These are phyloP conservation scores for Trichoderma orchidacearum DNA, from an alignment of 495 filamentous ascomycete genomes.

Conservation along the genomic window DNA sequence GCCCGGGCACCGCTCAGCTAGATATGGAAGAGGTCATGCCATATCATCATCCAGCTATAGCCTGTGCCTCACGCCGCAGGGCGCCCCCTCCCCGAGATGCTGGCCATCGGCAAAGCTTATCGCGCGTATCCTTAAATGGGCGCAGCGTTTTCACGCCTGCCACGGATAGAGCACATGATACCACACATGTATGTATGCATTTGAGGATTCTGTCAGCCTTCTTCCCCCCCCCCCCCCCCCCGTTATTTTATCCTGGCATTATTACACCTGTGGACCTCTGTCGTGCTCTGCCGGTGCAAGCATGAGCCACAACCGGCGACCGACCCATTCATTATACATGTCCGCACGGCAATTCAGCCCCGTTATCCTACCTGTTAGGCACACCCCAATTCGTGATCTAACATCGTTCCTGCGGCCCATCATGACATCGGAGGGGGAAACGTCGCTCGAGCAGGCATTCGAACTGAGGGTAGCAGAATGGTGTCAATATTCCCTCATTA, in stretches of 20 bases:
- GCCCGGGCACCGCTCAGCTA: neutral
- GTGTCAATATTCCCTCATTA: neutral
- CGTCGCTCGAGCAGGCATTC: neutral
- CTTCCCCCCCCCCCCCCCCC: neutral
- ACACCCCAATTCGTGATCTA: neutral
- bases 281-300: neutral
- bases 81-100: too few relatives aligned
- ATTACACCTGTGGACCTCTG: neutral
- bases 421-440: neutral
- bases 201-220: neutral
- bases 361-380: neutral
- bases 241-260: neutral
- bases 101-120: neutral
- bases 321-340: neutral
- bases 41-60: neutral
- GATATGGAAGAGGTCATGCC: neutral
- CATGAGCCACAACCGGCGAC: neutral
- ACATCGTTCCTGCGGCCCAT: neutral
- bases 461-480: neutral
- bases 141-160: neutral
- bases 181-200: neutral
- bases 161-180: neutral
- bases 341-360: neutral
- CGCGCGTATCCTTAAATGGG: neutral
- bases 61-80: neutral